Base-by-base conservation (phyloP, 2,329 filamentous ascomycete species). In the Aureobasidium zeae region DNA sequence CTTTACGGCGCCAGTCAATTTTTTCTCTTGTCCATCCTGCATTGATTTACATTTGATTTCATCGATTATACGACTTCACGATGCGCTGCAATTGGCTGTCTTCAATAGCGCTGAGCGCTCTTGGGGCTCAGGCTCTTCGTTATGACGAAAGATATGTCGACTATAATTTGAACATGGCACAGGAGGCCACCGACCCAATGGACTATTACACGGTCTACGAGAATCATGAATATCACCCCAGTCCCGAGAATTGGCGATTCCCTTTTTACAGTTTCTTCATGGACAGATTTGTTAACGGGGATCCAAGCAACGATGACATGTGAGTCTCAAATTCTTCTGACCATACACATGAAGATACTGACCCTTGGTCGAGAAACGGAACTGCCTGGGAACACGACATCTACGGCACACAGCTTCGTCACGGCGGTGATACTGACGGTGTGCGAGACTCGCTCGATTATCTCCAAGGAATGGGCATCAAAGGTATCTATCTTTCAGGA, bases 251-350 rank as follows among this genome's bases (percentile, higher is more conserved):
- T 51, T 82, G 78, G 78, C 68, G 78, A 19, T 71, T 81, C 48
- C 78, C 78, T 0, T 74, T 80, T 54, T 82, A 82, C 56, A 78
- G 75, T 7, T 62, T 81, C 33, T 79, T 79, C 54, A 59, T 79
- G 9, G 77, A 81, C 56, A 66, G 75, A 47, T 81, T 74, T 52
- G 75, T 78, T 30, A 80, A 81, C 52, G 77, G 77, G 15, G 72
- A 81, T 52, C 77, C 77, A 6, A 66, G 65, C 2, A 81, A 81
- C 54, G 77, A 81, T 55, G 77, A 81, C 54, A 58, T 70, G 34
- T 46, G 11, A 35, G 44, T 30, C 21, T 7, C 7, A 20, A 28
- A 12, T 13, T 16, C 19, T 4, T 4, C 15, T 39, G 10, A 22
- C 11, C n/a, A 28, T 15, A 11, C 13, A 22, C 16, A n/a, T n/a